phyloP scores from a whole-genome alignment of 225 moss, liverwort and hornwort species.

The Marchantia polymorpha region DNA sequence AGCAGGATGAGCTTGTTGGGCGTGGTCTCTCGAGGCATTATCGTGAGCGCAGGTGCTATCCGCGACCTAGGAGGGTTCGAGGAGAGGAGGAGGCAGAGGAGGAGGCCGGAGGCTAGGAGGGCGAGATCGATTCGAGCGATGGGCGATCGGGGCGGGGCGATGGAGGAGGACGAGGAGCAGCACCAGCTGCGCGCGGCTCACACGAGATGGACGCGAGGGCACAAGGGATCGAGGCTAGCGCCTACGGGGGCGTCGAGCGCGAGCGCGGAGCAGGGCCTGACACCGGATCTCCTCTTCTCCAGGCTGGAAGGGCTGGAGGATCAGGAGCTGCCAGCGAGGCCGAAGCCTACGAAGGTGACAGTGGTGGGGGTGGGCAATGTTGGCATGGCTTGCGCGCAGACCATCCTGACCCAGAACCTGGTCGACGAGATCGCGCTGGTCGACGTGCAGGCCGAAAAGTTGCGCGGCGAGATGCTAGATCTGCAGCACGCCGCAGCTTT shows the following conservation, averaged over 20 bases:
- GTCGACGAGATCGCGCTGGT: constrained; percentile 78
- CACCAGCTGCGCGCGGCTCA: neutral
- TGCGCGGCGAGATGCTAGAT: constrained; percentile 91
- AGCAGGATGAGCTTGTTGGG: neutral
- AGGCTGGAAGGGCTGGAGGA: constrained; percentile 26
- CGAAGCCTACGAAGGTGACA: constrained; percentile 39
- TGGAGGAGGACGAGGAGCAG: too few relatives aligned
- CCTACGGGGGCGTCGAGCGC: neutral
- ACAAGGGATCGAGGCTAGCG: constrained; percentile 3
- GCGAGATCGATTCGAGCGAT: neutral
- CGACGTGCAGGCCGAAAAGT: constrained; percentile 71
- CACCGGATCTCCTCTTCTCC: constrained; percentile 29
- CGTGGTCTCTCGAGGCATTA: too few relatives aligned
- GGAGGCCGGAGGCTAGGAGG: too few relatives aligned
- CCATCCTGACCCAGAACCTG: constrained; percentile 72
- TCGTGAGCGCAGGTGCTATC: neutral
- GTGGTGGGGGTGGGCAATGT: constrained; percentile 91
- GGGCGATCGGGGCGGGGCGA: neutral
- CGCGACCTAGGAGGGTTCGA: too few relatives aligned
- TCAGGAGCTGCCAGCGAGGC: neutral
- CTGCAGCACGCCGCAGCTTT: constrained; percentile 90
- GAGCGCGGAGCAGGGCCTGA: neutral
- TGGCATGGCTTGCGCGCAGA: constrained; percentile 96
- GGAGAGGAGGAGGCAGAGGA: too few relatives aligned
- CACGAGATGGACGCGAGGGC: neutral